These are phyloP conservation scores for Neohortaea acidophila DNA, from an alignment of 495 filamentous ascomycete species.

Conservation along the genomic window DNA sequence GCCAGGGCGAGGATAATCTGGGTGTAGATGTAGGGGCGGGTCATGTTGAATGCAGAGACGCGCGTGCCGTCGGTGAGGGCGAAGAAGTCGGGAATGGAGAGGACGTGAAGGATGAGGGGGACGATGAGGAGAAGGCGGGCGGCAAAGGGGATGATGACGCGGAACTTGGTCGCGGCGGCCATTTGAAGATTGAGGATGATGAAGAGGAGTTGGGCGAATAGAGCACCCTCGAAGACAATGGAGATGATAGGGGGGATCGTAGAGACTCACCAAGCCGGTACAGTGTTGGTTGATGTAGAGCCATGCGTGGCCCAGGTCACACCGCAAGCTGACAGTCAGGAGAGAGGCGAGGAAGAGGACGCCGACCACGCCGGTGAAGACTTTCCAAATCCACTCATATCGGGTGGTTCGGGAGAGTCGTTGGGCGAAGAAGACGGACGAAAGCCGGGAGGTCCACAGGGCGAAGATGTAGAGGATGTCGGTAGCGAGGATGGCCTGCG, in stretches of 20 bases:
- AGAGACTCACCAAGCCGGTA: conserved; percentile 3
- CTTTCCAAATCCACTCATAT: no score
- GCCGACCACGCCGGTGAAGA: no score
- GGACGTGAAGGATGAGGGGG: conserved; percentile 3
- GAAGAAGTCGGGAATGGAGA: conserved; percentile 1
- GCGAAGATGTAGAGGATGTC: no score
- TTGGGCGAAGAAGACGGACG: no score
- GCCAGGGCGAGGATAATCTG: conserved; percentile 2
- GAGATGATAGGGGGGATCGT: no score
- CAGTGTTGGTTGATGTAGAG: conserved; percentile 3
- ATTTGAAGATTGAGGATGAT: conserved; percentile 6
- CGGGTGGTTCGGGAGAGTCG: no score
- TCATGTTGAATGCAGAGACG: not conserved
- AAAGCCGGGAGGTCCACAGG: no score
- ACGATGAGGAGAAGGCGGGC: conserved; percentile 1
- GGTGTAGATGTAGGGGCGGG: conserved; percentile 3
- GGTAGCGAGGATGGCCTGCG: no score
- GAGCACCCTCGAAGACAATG: conserved; percentile 1
- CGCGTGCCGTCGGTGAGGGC: not conserved
- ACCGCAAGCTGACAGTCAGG: no score
- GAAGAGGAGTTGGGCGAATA: not conserved
- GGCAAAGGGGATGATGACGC: conserved; percentile 4
- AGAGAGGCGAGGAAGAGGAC: no score
- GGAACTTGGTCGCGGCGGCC: conserved; percentile 2
- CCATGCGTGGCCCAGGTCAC: not conserved